Conservation (phyloP, 352 stramenopile genomes). For the Thraustochytrium sp. region DNA sequence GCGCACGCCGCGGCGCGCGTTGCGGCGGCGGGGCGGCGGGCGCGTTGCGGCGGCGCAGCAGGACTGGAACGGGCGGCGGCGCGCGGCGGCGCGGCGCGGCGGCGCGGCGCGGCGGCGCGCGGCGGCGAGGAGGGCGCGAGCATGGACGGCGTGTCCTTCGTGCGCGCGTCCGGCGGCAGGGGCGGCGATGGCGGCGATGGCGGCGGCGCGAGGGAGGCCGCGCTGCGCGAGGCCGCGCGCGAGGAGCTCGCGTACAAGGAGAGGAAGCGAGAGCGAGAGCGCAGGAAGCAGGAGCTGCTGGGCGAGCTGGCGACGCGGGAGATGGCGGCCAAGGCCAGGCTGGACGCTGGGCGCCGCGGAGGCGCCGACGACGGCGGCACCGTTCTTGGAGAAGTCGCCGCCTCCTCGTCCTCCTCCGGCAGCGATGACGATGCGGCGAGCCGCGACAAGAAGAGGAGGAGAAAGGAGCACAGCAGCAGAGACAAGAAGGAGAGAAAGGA, state of each 20-base stretch:
- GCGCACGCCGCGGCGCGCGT: background rate
- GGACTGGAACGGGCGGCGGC: background rate
- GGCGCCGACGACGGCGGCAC: slow-evolving; percentile 51
- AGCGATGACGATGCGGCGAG: background rate
- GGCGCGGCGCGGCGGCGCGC: too few species aligned
- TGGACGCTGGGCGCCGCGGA: slow-evolving; percentile 54
- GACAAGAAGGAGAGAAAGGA: slow-evolving; percentile 11
- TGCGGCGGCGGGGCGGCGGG: background rate
- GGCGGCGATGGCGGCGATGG: too few species aligned
- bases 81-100: too few species aligned
- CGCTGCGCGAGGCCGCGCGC: background rate
- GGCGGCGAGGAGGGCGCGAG: too few species aligned
- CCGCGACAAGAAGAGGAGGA: background rate
- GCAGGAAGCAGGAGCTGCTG: background rate
- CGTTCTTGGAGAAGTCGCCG: background rate
- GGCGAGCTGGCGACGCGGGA: background rate
- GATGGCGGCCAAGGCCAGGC: slow-evolving; percentile 57
- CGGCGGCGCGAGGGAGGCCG: background rate
- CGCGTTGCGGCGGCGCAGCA: background rate
- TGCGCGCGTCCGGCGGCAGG: too few species aligned
- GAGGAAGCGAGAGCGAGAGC: background rate
- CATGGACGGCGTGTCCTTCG: too few species aligned
- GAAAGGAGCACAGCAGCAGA: slow-evolving; percentile 3
- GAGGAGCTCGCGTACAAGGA: slow-evolving; percentile 4
- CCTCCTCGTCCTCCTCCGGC: background rate